Base-by-base conservation (phyloP, 176 grass and related monocot genomes). In the Stipa capillata region DNA sequence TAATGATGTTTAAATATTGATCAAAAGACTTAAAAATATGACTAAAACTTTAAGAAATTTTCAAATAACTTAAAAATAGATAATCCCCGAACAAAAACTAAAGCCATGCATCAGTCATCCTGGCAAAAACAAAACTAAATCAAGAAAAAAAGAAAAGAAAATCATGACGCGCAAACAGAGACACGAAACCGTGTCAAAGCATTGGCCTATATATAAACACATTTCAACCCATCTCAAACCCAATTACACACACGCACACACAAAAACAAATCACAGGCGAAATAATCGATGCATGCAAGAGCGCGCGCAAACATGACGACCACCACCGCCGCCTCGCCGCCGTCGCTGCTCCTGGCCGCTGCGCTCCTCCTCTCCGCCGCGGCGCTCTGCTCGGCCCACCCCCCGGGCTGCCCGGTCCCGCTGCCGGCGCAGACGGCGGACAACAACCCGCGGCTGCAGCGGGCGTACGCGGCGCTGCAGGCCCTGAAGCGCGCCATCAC, bases 391-490 rank as follows among this genome's bases (percentile, higher is more conserved):
- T 68, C 73, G 21, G 77, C 27, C 13, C 71, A 74, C 37, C 64
- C 5, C n/a, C 37, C 32, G 32, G 17, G 61, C 24, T 70, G 66
- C 66, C 41, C 41, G 14, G 42, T 48, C 31, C 69, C 18, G 28
- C 69, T 27, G 27, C 24, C 57, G 17, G 69, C 74, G 76, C 74
- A 91, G 82, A 74, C 86, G 67, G 85, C 88, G 41, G 81, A 65
- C 70, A 93, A 84, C 85, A 97, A 90, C 65, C 50, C 69, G 8
- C 79, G 90, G 17, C 73, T 97, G 23, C 74, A 97, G 72, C 74
- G 71, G 35, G 93, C 93, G 11, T 97, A 97, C 93, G 71, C 48
- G 37, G 93, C 93, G 4, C 77, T 97, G 16, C 93, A 97, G 28
- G 90, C 93, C 0, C 60, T 93, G 33, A 91, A 93, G 85, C 88